Evolutionary conservation across 805 yeast species (phyloP), one percentile per base, ranked within the genome.

Genomic region (Yarrowia alimentaria): DNA sequence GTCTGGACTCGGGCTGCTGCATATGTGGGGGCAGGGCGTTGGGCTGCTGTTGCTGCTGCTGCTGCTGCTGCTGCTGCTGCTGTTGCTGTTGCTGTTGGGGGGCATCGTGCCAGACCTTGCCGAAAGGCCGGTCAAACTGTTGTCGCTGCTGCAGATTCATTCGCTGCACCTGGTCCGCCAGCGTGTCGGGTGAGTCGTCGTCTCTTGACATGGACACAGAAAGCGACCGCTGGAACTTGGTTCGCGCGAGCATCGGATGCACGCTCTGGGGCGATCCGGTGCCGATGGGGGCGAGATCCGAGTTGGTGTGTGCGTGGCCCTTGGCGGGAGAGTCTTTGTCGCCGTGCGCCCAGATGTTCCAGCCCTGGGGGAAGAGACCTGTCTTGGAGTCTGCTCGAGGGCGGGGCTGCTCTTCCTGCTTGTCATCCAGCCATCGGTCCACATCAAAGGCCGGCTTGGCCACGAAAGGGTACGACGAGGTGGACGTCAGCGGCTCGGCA

Each of bases 1-100:
- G 37, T 33, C 62, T 47, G 2, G 61, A 56, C 10, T 52, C 55
- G 14, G 58, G 58, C 22, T 40, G 55, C 45, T 51, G 47, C 40
- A 32, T 24, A 16, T 25, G 29, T 14, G 32, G 29, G 12, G 50
- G 53, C 29, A 26, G 40, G 16, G 43, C 42, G n/a, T 17, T 13
- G 49, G 30, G 13, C 11, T 42, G 20, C 29, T 47, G 55, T 13
- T 52, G n/a, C 49, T 38, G 13, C 11, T 42, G 20, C 29, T 47
- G 55, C 17, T 52, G 51, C 18, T 20, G 32, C 17, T 35, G 55
- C n/a, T 25, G 40, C 33, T 21, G 31, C 17, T 30, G 43, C 29
- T 35, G 55, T 10, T 37, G 37, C 42, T 32, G 51, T 17, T 28
- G 12, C 32, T 35, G 34, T 50, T 47, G 4, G 57, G n/a, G n/a